A percentile compares a stretch with the other conserved stretches of the same genome.
Conservation (phyloP, 225 moss, liverwort and hornwort genomes). For the Bryum argenteum region DNA sequence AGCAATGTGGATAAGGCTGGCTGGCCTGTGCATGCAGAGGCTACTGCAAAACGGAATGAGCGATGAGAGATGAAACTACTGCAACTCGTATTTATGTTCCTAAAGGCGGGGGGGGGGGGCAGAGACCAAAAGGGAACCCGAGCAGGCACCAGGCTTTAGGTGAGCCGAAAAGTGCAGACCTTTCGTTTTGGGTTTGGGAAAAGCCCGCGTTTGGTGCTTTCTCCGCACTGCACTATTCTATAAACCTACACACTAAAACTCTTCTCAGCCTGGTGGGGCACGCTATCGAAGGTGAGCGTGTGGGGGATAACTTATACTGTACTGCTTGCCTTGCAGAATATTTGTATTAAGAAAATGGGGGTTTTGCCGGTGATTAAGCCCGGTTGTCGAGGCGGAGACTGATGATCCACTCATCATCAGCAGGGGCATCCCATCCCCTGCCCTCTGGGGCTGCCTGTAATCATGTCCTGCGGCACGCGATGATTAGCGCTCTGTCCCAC, state of each 20-base stretch:
- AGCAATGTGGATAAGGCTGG: background rate
- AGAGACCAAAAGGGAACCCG: slow-evolving; percentile 26
- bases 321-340: no score
- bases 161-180: slow-evolving; percentile 47
- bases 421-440: background rate
- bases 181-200: slow-evolving; percentile 26
- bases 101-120: background rate
- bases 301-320: background rate
- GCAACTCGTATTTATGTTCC: slow-evolving; percentile 40
- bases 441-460: background rate
- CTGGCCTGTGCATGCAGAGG: background rate
- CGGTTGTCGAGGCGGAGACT: background rate
- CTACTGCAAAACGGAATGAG: background rate
- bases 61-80: background rate
- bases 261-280: background rate
- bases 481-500: background rate
- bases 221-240: background rate
- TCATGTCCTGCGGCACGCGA: background rate
- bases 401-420: background rate
- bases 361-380: background rate
- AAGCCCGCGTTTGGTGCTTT: slow-evolving; percentile 18
- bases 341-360: no score
- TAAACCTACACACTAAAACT: no score
- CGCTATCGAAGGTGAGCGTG: background rate
- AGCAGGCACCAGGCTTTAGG: slow-evolving; percentile 21